Evolutionary conservation across 2,329 filamentous ascomycete species (phyloP), one percentile per base, ranked within the genome.

Genomic region (Huntiella decipiens): DNA sequence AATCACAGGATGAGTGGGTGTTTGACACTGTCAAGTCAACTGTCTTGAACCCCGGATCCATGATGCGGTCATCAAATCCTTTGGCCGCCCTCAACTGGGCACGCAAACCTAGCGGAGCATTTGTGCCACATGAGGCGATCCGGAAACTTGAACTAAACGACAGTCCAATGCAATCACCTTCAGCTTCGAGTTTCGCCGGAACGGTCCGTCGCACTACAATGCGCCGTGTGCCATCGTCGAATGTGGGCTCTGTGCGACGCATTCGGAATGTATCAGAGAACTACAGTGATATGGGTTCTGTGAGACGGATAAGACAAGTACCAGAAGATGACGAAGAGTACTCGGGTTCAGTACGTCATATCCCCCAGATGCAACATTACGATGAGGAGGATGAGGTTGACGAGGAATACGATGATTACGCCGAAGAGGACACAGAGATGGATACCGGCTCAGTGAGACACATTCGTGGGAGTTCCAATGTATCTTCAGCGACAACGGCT

Each of bases 11-110:
- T 52, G 87, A 83, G 52, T 96, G 88, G 88, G 80, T 93, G 2
- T 96, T 96, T 58, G 88, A 95, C 56, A 96, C 88, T 0, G 77
- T 96, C 57, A 91, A 83, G 60, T 84, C 82, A 0, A 66, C 79
- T 31, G 70, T 66, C 3, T 31, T 50, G 12, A 44, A 38, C 4
- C 38, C 47, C 6, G 35, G 36, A 4, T 31, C 39, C 16, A 44
- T 49, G 39, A 15, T 46, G 10, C 28, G 45, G 12, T 32, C 33
- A 12, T 12, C 44, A 32, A 45, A 40, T 32, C 39, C 37, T 4
- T 31, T 46, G 35, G 39, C 17, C 3, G 37, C 35, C 3, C 35
- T 43, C 10, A 44, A 41, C 43, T 28, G 40, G n/a, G 41, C 39
- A 10, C 43, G 43, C 3, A 36, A 39, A 28, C 31, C 44, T n/a